Base-by-base conservation (phyloP, 2,329 filamentous ascomycete species). In the Fusarium tanahbumbuense region DNA sequence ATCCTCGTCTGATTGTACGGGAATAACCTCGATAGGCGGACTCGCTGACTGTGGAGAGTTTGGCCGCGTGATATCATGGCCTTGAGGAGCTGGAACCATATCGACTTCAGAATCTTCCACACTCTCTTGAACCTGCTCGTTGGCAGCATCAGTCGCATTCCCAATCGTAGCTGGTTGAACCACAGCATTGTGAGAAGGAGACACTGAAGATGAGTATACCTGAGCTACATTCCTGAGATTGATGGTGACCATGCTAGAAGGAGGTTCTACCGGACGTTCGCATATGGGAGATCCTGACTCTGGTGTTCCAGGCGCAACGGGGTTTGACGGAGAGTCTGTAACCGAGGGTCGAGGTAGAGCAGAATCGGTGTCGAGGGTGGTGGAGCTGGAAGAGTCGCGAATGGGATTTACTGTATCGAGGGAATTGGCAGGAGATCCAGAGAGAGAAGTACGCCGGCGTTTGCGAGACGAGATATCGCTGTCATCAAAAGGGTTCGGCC, bases 401-500 rank as follows among this genome's bases (percentile, higher is more conserved):
- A 78, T 77, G 22, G 76, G 77, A 48, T 76, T 76, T 57, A 75
- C 71, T 28, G 81, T 81, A 60, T 87, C 84, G 71, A 83, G 79
- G 22, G 88, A 89, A 63, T 80, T 80, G 73, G 85, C 86, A 63
- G 85, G 83, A 27, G 88, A 89, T 60, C 81, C 83, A 59, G 85
- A 85, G 54, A 84, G 80, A 16, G 88, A 90, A 30, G 88, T 89
- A 71, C 88, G 86, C 68, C 87, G 88, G 55, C 89, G 87, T 78
- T 91, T 91, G 70, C 88, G 83, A 59, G 88, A 83, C 44, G 84
- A 82, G 48, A 80, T 75, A 70, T 88, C 85, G 76, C 79, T 82
- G 79, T 89, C 87, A 80, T 89, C 84, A 77, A 90, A 91, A 42
- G 89, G 89, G 70, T 91, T 90, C 55, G 87, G 87, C 68, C 89